Evolutionary conservation across 306 rosid genomes (phyloP).

Genomic region (Inga laurina): DNA sequence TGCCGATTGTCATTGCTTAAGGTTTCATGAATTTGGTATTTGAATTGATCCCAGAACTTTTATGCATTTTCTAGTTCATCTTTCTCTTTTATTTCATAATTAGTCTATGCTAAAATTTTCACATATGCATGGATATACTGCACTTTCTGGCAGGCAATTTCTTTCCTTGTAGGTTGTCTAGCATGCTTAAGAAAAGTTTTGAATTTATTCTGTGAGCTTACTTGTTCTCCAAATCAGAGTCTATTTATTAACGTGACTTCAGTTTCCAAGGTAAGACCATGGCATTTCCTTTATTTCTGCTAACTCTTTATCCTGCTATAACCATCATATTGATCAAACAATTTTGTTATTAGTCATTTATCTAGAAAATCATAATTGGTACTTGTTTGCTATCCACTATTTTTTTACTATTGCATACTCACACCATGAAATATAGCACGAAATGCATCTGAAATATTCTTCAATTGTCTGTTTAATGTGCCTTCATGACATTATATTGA

Average conservation of each 20-base stretch:
- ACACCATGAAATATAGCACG: slow-evolving; percentile 2
- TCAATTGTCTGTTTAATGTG: background rate
- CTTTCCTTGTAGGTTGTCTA: slow-evolving; percentile 97
- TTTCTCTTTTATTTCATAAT: slow-evolving; percentile 12
- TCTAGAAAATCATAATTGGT: background rate
- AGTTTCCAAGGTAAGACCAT: slow-evolving; percentile 59
- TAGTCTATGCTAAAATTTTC: slow-evolving; percentile 2
- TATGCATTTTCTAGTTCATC: slow-evolving; percentile 21
- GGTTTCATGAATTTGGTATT: slow-evolving; percentile 2
- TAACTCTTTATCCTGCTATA: slow-evolving; percentile 13
- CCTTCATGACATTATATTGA: too few relatives aligned
- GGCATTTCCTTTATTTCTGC: slow-evolving; percentile 16
- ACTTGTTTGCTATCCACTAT: background rate
- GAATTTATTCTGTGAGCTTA: slow-evolving; percentile 96
- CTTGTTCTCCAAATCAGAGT: slow-evolving; percentile 97
- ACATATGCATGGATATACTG: slow-evolving; percentile 2
- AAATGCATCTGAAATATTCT: slow-evolving; percentile 25
- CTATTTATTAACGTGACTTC: slow-evolving; percentile 92
- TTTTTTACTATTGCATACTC: background rate
- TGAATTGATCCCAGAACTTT: slow-evolving; percentile 15
- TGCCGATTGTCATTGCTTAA: background rate
- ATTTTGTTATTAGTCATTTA: slow-evolving; percentile 18
- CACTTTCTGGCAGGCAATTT: slow-evolving; percentile 81
- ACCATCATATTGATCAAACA: background rate
- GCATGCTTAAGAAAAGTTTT: slow-evolving; percentile 97